Conservation (phyloP, 257 asterid species). For the Verbena officinalis region DNA sequence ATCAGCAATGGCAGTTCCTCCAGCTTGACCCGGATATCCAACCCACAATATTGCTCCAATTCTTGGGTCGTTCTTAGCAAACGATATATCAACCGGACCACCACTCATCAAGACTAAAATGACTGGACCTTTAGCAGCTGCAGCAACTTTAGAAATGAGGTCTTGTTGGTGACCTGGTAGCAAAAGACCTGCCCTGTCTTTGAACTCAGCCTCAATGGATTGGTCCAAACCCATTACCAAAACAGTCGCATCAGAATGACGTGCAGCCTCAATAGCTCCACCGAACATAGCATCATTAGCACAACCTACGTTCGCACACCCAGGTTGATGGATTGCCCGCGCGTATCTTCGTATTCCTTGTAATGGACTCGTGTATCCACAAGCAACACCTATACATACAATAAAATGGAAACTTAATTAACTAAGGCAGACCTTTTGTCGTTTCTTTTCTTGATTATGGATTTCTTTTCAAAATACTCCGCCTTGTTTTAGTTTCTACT, state of each 20-base stretch:
- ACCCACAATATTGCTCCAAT: constrained; percentile 73
- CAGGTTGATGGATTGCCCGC: constrained; percentile 59
- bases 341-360: constrained; percentile 62
- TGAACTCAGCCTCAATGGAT: constrained; percentile 71
- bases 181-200: constrained; percentile 62
- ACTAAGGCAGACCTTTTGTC: too few relatives aligned
- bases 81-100: constrained; percentile 77
- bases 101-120: constrained; percentile 78
- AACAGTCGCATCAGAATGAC: constrained; percentile 64
- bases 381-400: constrained; percentile 56
- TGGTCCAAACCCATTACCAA: constrained; percentile 81
- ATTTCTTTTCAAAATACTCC: too few relatives aligned
- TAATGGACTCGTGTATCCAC: constrained; percentile 72
- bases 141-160: constrained; percentile 65
- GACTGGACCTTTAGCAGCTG: constrained; percentile 65
- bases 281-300: constrained; percentile 42
- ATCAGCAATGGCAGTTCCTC: constrained; percentile 84
- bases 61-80: constrained; percentile 62
- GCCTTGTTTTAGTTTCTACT: too few relatives aligned
- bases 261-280: constrained; percentile 64
- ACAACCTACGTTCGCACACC: constrained; percentile 69
- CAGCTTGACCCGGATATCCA: constrained; percentile 88
- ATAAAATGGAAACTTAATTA: too few relatives aligned
- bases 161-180: constrained; percentile 75
- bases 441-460: too few relatives aligned